phyloP scores from a whole-genome alignment of 805 yeast genomes.

The Wickerhamia fluorescens region DNA sequence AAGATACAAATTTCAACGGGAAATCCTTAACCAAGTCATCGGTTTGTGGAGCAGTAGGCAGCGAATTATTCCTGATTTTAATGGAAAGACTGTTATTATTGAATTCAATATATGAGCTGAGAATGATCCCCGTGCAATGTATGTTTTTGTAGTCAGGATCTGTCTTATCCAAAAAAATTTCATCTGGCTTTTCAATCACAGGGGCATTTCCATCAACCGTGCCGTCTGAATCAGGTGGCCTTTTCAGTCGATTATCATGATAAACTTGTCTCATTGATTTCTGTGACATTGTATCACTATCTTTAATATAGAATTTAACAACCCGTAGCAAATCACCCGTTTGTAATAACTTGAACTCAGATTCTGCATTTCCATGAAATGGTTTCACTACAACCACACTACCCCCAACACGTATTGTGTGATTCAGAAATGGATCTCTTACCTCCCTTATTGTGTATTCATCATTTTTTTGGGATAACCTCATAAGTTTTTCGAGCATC shows the following conservation, averaged over 20 bases:
- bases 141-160: slow-evolving; percentile 13
- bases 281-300: slow-evolving; percentile 1
- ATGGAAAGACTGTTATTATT: slow-evolving; percentile 9
- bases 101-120: slow-evolving; percentile 21
- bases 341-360: slow-evolving; percentile 17
- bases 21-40: slow-evolving; percentile 22
- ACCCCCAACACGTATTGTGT: slow-evolving; percentile 15
- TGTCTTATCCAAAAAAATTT: slow-evolving; percentile 7
- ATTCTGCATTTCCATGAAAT: slow-evolving; percentile 11
- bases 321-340: slow-evolving; percentile 26
- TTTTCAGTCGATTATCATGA: too few species aligned
- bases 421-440: slow-evolving; percentile 23
- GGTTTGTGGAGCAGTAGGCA: background rate
- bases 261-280: background rate
- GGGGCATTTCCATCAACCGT: background rate
- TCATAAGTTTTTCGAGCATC: slow-evolving; percentile 17
- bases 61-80: slow-evolving; percentile 10
- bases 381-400: slow-evolving; percentile 27
- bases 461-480: slow-evolving; percentile 8
- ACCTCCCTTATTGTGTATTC: slow-evolving; percentile 15
- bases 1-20: slow-evolving; percentile 21
- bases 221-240: background rate
- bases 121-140: slow-evolving; percentile 24
- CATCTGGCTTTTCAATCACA: slow-evolving; percentile 2
- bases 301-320: slow-evolving; percentile 17